These are phyloP conservation scores for Neurospora sp. DNA, from an alignment of 495 filamentous ascomycete species.

Conservation along the genomic window DNA sequence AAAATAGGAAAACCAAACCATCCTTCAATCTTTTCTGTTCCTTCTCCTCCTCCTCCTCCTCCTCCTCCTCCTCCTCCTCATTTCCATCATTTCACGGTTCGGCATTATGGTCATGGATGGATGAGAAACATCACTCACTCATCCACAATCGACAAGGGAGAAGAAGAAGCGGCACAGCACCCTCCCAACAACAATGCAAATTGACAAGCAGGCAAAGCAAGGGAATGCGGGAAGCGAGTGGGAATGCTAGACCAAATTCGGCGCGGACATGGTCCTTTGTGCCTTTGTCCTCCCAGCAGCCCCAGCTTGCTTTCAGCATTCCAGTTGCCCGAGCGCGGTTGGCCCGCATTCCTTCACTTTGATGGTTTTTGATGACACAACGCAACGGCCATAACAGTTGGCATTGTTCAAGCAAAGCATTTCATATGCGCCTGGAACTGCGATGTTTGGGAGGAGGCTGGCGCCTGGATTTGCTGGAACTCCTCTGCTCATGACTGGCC, in stretches of 20 bases:
- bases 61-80: background rate
- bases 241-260: constrained; percentile 21
- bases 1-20: background rate
- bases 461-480: background rate
- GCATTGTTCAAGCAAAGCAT: constrained; percentile 9
- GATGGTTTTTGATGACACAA: background rate
- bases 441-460: background rate
- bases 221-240: background rate
- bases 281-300: constrained; percentile 22
- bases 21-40: background rate
- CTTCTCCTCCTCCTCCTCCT: background rate
- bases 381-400: background rate
- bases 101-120: background rate
- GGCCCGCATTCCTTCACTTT: constrained; percentile 16
- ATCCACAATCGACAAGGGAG: background rate
- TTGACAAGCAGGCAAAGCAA: constrained; percentile 7
- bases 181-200: background rate
- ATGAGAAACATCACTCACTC: background rate
- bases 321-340: background rate
- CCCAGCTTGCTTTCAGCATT: constrained; percentile 8
- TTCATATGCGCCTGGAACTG: background rate
- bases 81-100: background rate
- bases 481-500: background rate
- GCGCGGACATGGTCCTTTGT: constrained; percentile 23
- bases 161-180: background rate